Percentiles rank a stretch among this genome's conserved stretches.
Conservation (phyloP, 441 rosid species). For the Viola pubescens region DNA sequence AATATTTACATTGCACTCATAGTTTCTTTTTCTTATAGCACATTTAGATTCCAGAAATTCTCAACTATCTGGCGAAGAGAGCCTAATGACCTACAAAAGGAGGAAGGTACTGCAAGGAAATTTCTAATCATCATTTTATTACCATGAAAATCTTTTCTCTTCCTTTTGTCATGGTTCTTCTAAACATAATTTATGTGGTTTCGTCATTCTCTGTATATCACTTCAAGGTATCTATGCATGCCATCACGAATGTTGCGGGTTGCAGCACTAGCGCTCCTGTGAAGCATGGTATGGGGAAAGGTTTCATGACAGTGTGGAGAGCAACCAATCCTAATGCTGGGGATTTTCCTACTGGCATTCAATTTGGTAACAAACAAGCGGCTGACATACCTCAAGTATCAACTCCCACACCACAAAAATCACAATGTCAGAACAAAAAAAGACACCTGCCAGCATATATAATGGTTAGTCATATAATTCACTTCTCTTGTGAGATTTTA, state of each 20-base stretch:
- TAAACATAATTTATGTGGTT: slow-evolving; percentile 11
- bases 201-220: slow-evolving; percentile 11
- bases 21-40: neutral
- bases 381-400: slow-evolving; percentile 18
- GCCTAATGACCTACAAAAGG: slow-evolving; percentile 36
- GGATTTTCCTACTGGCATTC: slow-evolving; percentile 43
- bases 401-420: slow-evolving; percentile 25
- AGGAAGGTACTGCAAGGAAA: slow-evolving; percentile 55
- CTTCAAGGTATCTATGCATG: slow-evolving; percentile 30
- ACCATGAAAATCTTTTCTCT: slow-evolving; percentile 2
- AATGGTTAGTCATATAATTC: slow-evolving; percentile 37
- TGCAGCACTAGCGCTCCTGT: slow-evolving; percentile 23
- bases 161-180: neutral
- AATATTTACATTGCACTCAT: neutral
- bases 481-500: neutral
- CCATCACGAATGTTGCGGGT: slow-evolving; percentile 17
- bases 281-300: slow-evolving; percentile 83
- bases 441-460: slow-evolving; percentile 36
- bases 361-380: slow-evolving; percentile 25
- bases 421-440: slow-evolving; percentile 32
- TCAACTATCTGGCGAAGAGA: slow-evolving; percentile 28
- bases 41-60: slow-evolving; percentile 40
- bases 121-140: slow-evolving; percentile 7
- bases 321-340: slow-evolving; percentile 58
- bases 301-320: slow-evolving; percentile 86